A percentile compares a stretch with the other conserved stretches of the same genome.
Conservation (phyloP, 768 basidiomycete species). For the Hericium alpestre region DNA sequence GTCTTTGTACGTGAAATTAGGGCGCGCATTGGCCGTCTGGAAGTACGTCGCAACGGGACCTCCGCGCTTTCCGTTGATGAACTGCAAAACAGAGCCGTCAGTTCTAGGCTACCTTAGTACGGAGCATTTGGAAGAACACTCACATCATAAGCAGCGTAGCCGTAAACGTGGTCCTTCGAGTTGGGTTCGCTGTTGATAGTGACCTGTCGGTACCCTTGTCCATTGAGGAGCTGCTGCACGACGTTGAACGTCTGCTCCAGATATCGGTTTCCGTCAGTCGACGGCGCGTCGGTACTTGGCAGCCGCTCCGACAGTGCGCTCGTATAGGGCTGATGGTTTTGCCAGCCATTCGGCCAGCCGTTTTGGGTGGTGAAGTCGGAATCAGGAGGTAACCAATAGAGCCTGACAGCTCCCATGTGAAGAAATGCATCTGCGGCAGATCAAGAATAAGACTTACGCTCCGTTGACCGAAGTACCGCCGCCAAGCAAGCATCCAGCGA, state of each 20-base stretch:
- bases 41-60: constrained; percentile 54
- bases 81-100: constrained; percentile 5
- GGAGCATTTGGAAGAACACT: not conserved
- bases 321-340: constrained; percentile 40
- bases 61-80: constrained; percentile 29
- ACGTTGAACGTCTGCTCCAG: constrained; percentile 40
- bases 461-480: constrained; percentile 58
- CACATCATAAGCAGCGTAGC: constrained; percentile 36
- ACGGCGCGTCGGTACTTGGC: constrained; percentile 47
- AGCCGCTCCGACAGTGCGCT: constrained; percentile 37
- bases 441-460: constrained; percentile 30
- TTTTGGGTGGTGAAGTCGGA: constrained; percentile 37
- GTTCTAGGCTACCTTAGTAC: not conserved
- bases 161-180: constrained; percentile 48
- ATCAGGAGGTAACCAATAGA: constrained; percentile 47
- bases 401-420: constrained; percentile 7
- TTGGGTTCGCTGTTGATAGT: constrained; percentile 49
- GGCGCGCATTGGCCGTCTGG: constrained; percentile 40
- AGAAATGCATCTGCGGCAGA: not conserved
- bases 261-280: constrained; percentile 50
- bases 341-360: constrained; percentile 50
- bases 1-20: constrained; percentile 41
- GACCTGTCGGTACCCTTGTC: constrained; percentile 39
- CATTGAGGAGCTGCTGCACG: constrained; percentile 30
- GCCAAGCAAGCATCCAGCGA: constrained; percentile 55